Percentiles rank a stretch among this genome's conserved stretches.
phyloP scores from a whole-genome alignment of 352 stramenopile species.

The Globisporangium mamillatum region DNA sequence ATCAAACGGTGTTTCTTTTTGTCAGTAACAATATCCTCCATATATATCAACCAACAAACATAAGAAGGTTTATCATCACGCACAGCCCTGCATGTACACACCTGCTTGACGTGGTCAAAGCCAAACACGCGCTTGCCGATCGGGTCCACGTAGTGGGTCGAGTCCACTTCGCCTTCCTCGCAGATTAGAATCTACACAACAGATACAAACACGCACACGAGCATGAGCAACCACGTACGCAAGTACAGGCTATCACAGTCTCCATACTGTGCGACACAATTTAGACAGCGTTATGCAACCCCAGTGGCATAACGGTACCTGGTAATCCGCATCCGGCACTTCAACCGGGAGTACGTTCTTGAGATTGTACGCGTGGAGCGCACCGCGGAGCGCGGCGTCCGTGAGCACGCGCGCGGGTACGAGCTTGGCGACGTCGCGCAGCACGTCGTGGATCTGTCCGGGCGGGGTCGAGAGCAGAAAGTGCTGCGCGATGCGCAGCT shows the following conservation, averaged over 20 bases:
- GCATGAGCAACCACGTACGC: background rate
- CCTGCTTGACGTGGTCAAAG: conserved; percentile 87
- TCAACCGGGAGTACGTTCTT: conserved; percentile 60
- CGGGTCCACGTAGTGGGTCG: conserved; percentile 82
- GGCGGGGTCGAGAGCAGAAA: conserved; percentile 89
- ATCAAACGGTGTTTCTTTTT: background rate
- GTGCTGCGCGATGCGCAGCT: conserved; percentile 86
- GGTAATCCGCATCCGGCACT: conserved; percentile 73
- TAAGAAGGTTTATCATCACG: background rate
- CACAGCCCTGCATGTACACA: conserved; percentile 7
- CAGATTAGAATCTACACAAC: conserved; percentile 76
- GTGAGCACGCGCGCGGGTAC: conserved; percentile 67
- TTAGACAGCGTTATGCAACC: background rate
- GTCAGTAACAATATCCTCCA: background rate
- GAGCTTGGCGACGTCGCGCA: conserved; percentile 83
- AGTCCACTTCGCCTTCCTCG: conserved; percentile 75
- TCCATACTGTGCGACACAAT: background rate
- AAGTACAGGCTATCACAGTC: background rate
- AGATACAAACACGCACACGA: background rate
- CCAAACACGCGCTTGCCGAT: conserved; percentile 69
- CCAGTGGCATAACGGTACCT: conserved; percentile 29
- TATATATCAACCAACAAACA: background rate
- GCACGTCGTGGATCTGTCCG: conserved; percentile 86
- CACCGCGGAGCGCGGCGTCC: conserved; percentile 63
- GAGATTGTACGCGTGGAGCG: conserved; percentile 81